These are phyloP conservation scores for Tulasnella sp. DNA, from an alignment of 768 basidiomycete species.

Conservation along the genomic window DNA sequence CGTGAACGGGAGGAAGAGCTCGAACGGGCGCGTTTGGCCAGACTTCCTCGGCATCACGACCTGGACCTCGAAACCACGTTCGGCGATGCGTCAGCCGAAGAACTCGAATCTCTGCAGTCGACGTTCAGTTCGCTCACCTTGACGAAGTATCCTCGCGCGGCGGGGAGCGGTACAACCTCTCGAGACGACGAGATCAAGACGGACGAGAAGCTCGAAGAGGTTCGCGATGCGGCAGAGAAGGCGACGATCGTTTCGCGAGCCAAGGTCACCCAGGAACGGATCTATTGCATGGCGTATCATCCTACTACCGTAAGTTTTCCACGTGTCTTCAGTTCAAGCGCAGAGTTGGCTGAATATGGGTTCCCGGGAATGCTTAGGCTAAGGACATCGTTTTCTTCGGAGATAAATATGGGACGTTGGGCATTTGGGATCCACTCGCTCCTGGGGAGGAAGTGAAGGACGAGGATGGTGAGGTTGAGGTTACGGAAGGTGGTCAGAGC, in stretches of 20 bases:
- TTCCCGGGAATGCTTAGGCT: constrained; percentile 22
- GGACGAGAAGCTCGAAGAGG: constrained; percentile 27
- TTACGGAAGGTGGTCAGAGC: constrained; percentile 53
- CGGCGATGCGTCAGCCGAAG: constrained; percentile 37
- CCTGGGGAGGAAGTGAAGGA: constrained; percentile 42
- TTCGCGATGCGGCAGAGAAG: constrained; percentile 42
- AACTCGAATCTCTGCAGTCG: constrained; percentile 35
- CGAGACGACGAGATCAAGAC: constrained; percentile 34
- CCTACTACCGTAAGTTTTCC: constrained; percentile 45
- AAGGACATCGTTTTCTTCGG: constrained; percentile 85
- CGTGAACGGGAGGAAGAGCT: constrained; percentile 43
- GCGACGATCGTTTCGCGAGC: constrained; percentile 64
- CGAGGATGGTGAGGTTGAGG: constrained; percentile 23
- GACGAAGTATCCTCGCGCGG: constrained; percentile 28
- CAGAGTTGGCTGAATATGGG: background rate
- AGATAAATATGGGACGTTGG: constrained; percentile 74
- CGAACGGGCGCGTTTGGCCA: constrained; percentile 49
- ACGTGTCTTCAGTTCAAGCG: too few species aligned
- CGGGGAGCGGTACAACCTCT: constrained; percentile 20
- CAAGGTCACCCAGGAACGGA: constrained; percentile 62
- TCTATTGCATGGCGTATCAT: constrained; percentile 74
- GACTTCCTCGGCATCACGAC: constrained; percentile 55
- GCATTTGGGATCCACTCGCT: constrained; percentile 79
- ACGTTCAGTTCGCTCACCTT: constrained; percentile 34
- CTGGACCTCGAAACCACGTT: constrained; percentile 48